phyloP scores from a whole-genome alignment of 2,329 filamentous ascomycete species.

The Chaetomium olivaceum region DNA sequence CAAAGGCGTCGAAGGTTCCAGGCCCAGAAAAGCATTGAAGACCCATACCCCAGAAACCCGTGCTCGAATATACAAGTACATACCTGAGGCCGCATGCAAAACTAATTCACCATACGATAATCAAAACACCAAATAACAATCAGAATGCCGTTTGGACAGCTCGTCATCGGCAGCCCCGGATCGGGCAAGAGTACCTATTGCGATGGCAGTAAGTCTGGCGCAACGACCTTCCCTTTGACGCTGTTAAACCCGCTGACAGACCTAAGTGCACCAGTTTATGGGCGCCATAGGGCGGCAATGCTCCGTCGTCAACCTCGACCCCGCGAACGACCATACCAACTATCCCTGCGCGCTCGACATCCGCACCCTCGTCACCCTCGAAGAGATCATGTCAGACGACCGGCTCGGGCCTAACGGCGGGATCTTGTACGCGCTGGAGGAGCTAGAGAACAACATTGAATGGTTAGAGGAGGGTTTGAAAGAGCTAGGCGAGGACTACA shows the following conservation, averaged over 20 bases:
- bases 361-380: conserved; percentile 81
- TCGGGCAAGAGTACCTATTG: conserved; percentile 97
- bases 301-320: conserved; percentile 94
- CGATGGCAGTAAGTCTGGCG: conserved; percentile 74
- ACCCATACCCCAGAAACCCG: background rate
- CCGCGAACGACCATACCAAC: conserved; percentile 88
- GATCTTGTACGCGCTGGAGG: conserved; percentile 89
- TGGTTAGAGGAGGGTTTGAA: conserved; percentile 84
- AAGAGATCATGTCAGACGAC: conserved; percentile 93
- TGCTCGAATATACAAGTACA: background rate
- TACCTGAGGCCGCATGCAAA: too few relatives aligned
- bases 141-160: conserved; percentile 66
- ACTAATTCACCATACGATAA: background rate
- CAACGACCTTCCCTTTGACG: background rate
- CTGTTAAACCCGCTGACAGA: background rate
- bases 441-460: conserved; percentile 89
- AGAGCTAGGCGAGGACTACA: conserved; percentile 82
- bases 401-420: conserved; percentile 89
- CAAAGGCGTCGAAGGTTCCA: conserved; percentile 1
- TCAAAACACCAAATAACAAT: background rate
- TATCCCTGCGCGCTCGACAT: conserved; percentile 92
- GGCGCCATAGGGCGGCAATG: conserved; percentile 92
- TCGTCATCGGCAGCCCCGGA: conserved; percentile 91
- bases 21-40: background rate
- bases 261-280: conserved; percentile 89